These are phyloP conservation scores for Pharnaceum exiguum DNA, from an alignment of 148 eudicot species.

Conservation along the genomic window DNA sequence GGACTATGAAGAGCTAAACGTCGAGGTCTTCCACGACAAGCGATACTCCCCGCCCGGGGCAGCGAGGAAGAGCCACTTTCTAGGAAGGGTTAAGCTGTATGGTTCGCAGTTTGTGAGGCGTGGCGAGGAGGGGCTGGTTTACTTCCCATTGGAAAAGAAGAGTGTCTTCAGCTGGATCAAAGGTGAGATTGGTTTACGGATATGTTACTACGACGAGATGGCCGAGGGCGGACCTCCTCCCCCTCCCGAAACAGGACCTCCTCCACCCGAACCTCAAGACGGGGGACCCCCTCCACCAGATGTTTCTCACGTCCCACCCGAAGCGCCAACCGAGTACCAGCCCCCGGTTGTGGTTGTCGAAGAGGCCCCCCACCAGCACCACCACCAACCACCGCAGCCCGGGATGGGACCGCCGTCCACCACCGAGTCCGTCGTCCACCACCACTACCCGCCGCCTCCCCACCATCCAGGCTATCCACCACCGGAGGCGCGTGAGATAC, in stretches of 20 bases:
- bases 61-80: constrained; percentile 73
- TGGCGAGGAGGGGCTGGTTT: constrained; percentile 75
- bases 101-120: constrained; percentile 70
- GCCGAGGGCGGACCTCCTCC: constrained; percentile 6
- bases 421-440: constrained; percentile 8
- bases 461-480: constrained; percentile 14
- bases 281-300: too few species aligned
- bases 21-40: constrained; percentile 83
- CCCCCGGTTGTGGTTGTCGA: constrained; percentile 23
- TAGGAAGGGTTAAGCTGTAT: constrained; percentile 80
- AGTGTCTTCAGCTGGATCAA: constrained; percentile 93
- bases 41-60: constrained; percentile 51
- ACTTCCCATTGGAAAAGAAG: constrained; percentile 78
- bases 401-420: background rate
- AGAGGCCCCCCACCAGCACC: constrained; percentile 26
- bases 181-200: constrained; percentile 81
- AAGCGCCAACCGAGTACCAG: too few species aligned
- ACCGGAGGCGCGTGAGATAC: constrained; percentile 24
- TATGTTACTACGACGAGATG: constrained; percentile 63
- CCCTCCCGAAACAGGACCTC: constrained; percentile 24
- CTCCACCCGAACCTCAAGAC: constrained; percentile 19
- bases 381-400: too few species aligned
- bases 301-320: constrained; percentile 39
- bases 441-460: constrained; percentile 16
- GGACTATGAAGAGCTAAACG: constrained; percentile 77